Evolutionary conservation across 192 early-diverging fungal genomes (phyloP).

Genomic region (Coemansia umbellata): DNA sequence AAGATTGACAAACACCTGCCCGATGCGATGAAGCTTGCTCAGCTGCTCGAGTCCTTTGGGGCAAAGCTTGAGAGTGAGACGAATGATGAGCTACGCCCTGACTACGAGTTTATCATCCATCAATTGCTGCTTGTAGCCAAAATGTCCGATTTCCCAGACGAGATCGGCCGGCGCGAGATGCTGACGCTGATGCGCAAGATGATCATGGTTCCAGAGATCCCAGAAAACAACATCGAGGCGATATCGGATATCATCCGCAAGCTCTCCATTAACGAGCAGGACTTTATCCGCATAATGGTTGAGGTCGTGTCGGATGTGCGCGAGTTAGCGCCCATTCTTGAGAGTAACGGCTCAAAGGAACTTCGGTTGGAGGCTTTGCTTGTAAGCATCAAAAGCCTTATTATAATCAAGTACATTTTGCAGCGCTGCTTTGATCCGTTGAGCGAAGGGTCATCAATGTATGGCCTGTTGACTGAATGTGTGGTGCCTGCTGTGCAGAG

Average conservation of each 20-base stretch:
- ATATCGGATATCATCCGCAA: conserved; percentile 76
- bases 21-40: conserved; percentile 59
- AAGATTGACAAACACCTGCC: conserved; percentile 64
- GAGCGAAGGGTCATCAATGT: conserved; percentile 67
- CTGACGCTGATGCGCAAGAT: conserved; percentile 74
- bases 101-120: conserved; percentile 50
- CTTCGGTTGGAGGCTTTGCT: conserved; percentile 51
- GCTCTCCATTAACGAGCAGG: conserved; percentile 74
- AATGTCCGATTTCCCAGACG: conserved; percentile 81
- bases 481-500: conserved; percentile 70
- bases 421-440: conserved; percentile 66
- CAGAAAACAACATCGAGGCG: conserved; percentile 69
- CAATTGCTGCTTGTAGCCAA: conserved; percentile 72
- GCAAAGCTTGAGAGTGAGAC: conserved; percentile 37
- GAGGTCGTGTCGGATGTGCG: conserved; percentile 81
- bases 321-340: conserved; percentile 38
- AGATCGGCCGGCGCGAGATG: conserved; percentile 81
- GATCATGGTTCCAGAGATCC: conserved; percentile 68
- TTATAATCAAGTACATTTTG: conserved; percentile 65
- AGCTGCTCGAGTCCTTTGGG: conserved; percentile 43
- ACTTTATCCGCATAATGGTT: conserved; percentile 82
- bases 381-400: conserved; percentile 60
- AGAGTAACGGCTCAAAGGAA: conserved; percentile 31
- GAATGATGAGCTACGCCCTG: conserved; percentile 44
- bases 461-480: conserved; percentile 67